Percentiles rank a stretch among this genome's conserved stretches.
phyloP scores from a whole-genome alignment of 768 basidiomycete species.

The Zangia roseola region DNA sequence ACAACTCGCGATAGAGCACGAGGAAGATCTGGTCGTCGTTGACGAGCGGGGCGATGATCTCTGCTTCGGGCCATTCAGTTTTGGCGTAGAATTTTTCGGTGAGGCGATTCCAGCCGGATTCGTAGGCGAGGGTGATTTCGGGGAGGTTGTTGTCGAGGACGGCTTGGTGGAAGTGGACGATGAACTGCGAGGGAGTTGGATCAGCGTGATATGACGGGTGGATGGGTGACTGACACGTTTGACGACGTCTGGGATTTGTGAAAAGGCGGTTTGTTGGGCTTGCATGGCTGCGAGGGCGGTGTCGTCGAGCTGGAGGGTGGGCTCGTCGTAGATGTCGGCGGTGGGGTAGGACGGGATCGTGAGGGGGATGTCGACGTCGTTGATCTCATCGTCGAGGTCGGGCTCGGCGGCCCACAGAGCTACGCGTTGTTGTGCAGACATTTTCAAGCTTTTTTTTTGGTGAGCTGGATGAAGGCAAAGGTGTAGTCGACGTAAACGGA shows the following conservation, averaged over 20 bases:
- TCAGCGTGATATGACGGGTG: neutral
- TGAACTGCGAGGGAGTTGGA: conserved; percentile 56
- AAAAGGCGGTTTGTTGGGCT: conserved; percentile 77
- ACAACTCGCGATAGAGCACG: conserved; percentile 94
- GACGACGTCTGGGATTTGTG: conserved; percentile 84
- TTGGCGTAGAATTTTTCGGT: conserved; percentile 95
- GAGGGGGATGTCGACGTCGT: conserved; percentile 60
- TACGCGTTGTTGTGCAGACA: conserved; percentile 64
- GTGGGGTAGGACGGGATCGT: conserved; percentile 27
- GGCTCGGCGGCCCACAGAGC: conserved; percentile 76
- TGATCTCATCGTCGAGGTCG: conserved; percentile 74
- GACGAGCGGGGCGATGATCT: conserved; percentile 91
- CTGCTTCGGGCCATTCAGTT: conserved; percentile 97
- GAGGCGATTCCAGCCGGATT: conserved; percentile 95
- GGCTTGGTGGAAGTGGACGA: conserved; percentile 93
- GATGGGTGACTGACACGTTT: conserved; percentile 61
- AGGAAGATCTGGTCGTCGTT: conserved; percentile 96
- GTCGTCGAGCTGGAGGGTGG: conserved; percentile 66
- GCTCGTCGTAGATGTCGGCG: conserved; percentile 32
- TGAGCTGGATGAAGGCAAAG: no score
- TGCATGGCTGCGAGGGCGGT: conserved; percentile 69
- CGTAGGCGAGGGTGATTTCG: conserved; percentile 91
- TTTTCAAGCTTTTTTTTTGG: conserved; percentile 4
- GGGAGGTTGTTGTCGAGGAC: conserved; percentile 87
- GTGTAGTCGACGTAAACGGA: no score